Base-by-base conservation (phyloP, 257 asterid genomes). In the Penstemon davidsonii region DNA sequence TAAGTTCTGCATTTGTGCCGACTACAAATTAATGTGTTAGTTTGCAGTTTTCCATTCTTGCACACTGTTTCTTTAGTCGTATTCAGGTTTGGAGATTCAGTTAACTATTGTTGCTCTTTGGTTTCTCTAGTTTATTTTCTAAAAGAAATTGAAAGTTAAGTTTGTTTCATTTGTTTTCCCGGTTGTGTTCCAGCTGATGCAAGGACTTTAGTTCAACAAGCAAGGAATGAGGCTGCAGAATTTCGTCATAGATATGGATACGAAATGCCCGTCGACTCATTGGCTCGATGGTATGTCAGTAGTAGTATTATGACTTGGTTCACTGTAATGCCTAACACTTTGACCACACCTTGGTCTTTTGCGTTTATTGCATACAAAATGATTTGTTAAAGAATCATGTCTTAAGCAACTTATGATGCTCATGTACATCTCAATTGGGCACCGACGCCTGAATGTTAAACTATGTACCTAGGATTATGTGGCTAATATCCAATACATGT, bases 171-270 rank as follows among this genome's bases (percentile, higher is more conserved):
- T 39, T 61, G 33, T 3, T 68, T 25, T 25, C 33, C 33, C 33
- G 33, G 33, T 25, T 25, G 33, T 25, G 33, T 47, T 65, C 45
- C 81, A 94, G 96, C 99, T 77, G 96, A 94, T 87, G 97, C 96
- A 51, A 87, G 97, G 86, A 86, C 97, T 75, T 84, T 94, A 83
- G 97, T 91, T 74, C 90, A 86, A 76, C 99, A 94, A 87, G 99
- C 96, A 7, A 91, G 99, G 78, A 88, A 83, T 75, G 97, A 91
- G 84, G 99, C 99, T 68, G 96, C 97, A 66, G 97, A 91, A 68
- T 94, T 87, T 71, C 96, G 99, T 55, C 81, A 76, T 69, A 87
- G 75, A 80, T 91, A 84, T 81, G 99, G 99, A 59, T 91, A 94
- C 25, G 99, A 94, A 84, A 94, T 94, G 96, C 95, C 96, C 5